Conservation (phyloP, 768 basidiomycete genomes). For the Mycena polygramma region DNA sequence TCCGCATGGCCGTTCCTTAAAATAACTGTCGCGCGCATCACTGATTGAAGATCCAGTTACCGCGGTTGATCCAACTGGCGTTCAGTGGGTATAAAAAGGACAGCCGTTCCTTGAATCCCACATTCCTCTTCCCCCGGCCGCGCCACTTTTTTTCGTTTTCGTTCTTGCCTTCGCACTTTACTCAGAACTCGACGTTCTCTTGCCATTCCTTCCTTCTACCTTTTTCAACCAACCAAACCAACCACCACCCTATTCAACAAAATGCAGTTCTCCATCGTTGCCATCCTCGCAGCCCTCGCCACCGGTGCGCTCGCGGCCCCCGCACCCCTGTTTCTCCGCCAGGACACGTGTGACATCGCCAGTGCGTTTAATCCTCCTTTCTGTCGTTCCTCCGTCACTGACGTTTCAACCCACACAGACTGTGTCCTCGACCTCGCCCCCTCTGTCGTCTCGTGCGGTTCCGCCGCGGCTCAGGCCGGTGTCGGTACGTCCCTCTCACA, state of each 20-base stretch:
- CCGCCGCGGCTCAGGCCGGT: slow-evolving; percentile 30
- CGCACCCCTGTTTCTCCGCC: slow-evolving; percentile 8
- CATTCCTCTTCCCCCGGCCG: slow-evolving; percentile 16
- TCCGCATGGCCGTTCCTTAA: no score
- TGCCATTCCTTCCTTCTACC: slow-evolving; percentile 4
- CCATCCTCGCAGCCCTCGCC: slow-evolving; percentile 21
- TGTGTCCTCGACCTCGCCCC: slow-evolving; percentile 33
- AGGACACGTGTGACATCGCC: slow-evolving; percentile 20
- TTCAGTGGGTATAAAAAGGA: not conserved
- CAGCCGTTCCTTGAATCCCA: not conserved
- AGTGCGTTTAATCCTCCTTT: slow-evolving; percentile 14
- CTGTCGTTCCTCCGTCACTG: not conserved
- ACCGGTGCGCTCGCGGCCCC: slow-evolving; percentile 19
- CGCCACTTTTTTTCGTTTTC: slow-evolving; percentile 14
- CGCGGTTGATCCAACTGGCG: no score
- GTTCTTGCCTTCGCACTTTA: not conserved
- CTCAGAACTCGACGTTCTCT: slow-evolving; percentile 25
- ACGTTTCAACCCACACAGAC: not conserved
- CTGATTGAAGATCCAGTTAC: no score
- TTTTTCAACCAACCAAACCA: not conserved
- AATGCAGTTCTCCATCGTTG: slow-evolving; percentile 33
- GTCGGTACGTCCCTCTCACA: slow-evolving; percentile 15
- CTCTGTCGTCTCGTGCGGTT: slow-evolving; percentile 27
- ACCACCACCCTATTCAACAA: not conserved
- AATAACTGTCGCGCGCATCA: no score